These are phyloP conservation scores for Nakazawaea peltata DNA, from an alignment of 805 yeast species.

Conservation along the genomic window DNA sequence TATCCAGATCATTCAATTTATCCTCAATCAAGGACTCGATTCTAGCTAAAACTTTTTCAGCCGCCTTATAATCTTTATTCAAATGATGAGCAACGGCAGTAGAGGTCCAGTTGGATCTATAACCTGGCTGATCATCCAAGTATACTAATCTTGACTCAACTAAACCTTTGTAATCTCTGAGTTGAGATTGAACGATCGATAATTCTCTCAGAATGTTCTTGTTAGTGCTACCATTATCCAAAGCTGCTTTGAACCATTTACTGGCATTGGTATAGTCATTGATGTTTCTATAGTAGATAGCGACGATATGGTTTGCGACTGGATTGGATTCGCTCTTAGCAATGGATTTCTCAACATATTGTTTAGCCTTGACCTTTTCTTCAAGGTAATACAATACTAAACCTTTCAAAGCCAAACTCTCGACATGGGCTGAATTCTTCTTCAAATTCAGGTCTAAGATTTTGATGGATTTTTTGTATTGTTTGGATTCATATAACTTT, in stretches of 20 bases:
- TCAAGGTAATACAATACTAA: constrained; percentile 51
- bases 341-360: constrained; percentile 46
- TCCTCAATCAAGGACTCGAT: constrained; percentile 72
- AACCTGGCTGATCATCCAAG: constrained; percentile 70
- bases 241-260: constrained; percentile 66
- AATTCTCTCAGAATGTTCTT: constrained; percentile 76
- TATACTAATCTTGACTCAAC: constrained; percentile 57
- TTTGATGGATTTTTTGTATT: constrained; percentile 80
- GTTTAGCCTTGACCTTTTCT: constrained; percentile 55
- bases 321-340: constrained; percentile 44
- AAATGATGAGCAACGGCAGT: constrained; percentile 81
- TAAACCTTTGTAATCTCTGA: constrained; percentile 61
- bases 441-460: constrained; percentile 67
- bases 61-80: constrained; percentile 55
- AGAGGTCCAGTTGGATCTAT: constrained; percentile 85
- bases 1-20: constrained; percentile 56
- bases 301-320: constrained; percentile 77
- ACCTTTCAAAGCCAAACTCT: constrained; percentile 81
- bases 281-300: constrained; percentile 68
- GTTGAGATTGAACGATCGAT: constrained; percentile 70
- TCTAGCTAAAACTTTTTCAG: constrained; percentile 63
- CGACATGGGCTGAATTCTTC: constrained; percentile 69
- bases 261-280: constrained; percentile 71
- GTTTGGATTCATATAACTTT: constrained; percentile 73
- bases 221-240: constrained; percentile 72